Evolutionary conservation across 768 basidiomycete genomes (phyloP).

Genomic region (Albatrellus ellisii): DNA sequence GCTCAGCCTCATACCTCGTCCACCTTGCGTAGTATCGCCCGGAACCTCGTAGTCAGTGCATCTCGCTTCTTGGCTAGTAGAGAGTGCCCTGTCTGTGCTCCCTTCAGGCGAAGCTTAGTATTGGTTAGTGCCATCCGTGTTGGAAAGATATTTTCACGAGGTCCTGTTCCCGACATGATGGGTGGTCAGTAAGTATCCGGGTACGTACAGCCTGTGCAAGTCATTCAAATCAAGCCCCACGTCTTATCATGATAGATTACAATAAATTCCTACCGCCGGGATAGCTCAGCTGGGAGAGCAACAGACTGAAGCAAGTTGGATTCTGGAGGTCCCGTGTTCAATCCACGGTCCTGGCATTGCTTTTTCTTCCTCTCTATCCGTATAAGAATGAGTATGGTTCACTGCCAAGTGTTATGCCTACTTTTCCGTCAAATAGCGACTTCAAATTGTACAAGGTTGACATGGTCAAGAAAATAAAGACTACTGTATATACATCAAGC

Average conservation of each 20-base stretch:
- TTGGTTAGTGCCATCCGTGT: conserved; percentile 96
- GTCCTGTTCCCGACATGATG: conserved; percentile 78
- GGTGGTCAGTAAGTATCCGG: background rate
- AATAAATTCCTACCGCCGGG: too few species aligned
- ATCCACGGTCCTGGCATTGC: conserved; percentile 70
- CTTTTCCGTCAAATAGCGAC: too few species aligned
- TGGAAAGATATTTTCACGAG: conserved; percentile 90
- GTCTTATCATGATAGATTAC: too few species aligned
- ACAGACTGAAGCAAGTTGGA: conserved; percentile 17
- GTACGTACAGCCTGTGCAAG: too few species aligned
- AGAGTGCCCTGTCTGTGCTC: conserved; percentile 91
- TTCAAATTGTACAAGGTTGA: too few species aligned
- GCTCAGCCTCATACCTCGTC: conserved; percentile 62
- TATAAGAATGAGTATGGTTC: too few species aligned
- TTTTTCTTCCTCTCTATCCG: too few species aligned
- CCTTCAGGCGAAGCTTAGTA: conserved; percentile 80
- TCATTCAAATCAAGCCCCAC: too few species aligned
- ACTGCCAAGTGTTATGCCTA: too few species aligned
- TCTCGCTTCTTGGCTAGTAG: conserved; percentile 96
- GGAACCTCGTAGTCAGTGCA: conserved; percentile 88
- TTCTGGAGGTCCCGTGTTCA: conserved; percentile 73
- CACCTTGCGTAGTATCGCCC: conserved; percentile 91
- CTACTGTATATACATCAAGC: too few species aligned
- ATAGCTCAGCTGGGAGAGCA: conserved; percentile 22
- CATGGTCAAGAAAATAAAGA: too few species aligned